A percentile compares a stretch with the other conserved stretches of the same genome.
Conservation (phyloP, 2,329 filamentous ascomycete species). For the Xylariomycetidae sp. region DNA sequence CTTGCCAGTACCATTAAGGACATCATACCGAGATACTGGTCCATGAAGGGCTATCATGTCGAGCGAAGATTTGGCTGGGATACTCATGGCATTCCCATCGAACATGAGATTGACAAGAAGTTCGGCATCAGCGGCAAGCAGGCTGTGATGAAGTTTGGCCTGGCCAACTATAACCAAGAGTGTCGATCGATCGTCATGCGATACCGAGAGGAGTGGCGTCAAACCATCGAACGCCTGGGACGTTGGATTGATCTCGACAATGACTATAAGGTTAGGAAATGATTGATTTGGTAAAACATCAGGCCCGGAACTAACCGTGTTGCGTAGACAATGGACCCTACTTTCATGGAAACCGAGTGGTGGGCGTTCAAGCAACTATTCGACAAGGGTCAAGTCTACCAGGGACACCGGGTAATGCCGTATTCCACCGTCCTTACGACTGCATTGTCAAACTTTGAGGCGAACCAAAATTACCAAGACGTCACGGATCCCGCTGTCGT, state of each 20-base stretch:
- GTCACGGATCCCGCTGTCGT: constrained; percentile 88
- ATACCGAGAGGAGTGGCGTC: constrained; percentile 80
- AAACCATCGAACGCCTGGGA: constrained; percentile 81
- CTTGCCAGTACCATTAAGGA: constrained; percentile 95
- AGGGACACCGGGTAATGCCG: constrained; percentile 88
- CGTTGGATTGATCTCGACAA: constrained; percentile 98
- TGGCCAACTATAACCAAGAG: constrained; percentile 86
- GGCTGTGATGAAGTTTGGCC: constrained; percentile 79
- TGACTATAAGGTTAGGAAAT: constrained; percentile 73
- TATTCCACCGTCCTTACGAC: constrained; percentile 90
- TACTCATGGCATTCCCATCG: constrained; percentile 88
- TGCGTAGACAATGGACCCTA: constrained; percentile 84
- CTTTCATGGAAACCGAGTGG: constrained; percentile 94
- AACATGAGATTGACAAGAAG: constrained; percentile 97
- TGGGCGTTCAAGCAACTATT: constrained; percentile 95
- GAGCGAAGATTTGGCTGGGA: constrained; percentile 95
- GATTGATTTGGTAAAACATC: constrained; percentile 1
- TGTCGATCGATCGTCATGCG: constrained; percentile 92
- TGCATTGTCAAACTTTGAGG: constrained; percentile 88
- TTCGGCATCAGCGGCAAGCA: constrained; percentile 83
- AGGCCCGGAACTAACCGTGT: constrained; percentile 11
- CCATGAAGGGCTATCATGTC: constrained; percentile 92
- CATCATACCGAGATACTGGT: constrained; percentile 94
- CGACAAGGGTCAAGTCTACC: constrained; percentile 85
- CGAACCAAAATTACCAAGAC: constrained; percentile 91